These are phyloP conservation scores for Musa beccarii DNA, from an alignment of 176 grass and related monocot species.

Conservation along the genomic window DNA sequence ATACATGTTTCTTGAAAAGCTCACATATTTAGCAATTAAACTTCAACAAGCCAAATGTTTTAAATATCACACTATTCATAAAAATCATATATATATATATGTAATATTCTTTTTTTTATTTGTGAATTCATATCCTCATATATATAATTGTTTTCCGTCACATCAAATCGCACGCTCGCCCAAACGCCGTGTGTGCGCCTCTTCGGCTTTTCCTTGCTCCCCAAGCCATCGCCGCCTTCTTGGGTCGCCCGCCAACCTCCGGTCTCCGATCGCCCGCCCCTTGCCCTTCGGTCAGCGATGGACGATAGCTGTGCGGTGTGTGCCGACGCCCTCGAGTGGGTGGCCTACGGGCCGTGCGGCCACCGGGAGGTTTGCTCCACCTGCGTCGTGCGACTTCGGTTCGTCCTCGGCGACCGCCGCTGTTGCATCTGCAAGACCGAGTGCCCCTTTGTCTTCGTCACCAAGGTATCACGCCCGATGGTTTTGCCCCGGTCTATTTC, in stretches of 20 bases:
- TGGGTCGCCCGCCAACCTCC: slow-evolving; percentile 3
- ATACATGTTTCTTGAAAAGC: too few species aligned
- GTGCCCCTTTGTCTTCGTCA: slow-evolving; percentile 58
- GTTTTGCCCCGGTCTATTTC: slow-evolving; percentile 9
- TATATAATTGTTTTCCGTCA: too few species aligned
- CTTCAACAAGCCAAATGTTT: too few species aligned
- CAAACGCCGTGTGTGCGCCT: not conserved
- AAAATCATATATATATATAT: too few species aligned
- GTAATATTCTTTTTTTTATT: too few species aligned
- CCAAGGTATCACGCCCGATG: slow-evolving; percentile 45
- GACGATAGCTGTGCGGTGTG: slow-evolving; percentile 84
- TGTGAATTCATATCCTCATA: too few species aligned
- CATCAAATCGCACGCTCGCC: too few species aligned
- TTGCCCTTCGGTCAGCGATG: slow-evolving; percentile 22
- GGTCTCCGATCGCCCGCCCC: not conserved
- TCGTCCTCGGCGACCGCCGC: slow-evolving; percentile 48
- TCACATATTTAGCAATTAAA: too few species aligned
- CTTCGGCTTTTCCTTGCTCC: not conserved
- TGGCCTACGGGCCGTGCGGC: slow-evolving; percentile 73
- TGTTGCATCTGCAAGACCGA: slow-evolving; percentile 92
- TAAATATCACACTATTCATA: too few species aligned
- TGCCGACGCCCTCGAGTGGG: slow-evolving; percentile 75
- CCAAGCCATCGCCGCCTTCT: not conserved
- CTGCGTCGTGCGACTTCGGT: slow-evolving; percentile 80
- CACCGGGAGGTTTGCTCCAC: slow-evolving; percentile 92